Base-by-base conservation (phyloP, 345 rosid genomes). In the Cochlearia excelsa region DNA sequence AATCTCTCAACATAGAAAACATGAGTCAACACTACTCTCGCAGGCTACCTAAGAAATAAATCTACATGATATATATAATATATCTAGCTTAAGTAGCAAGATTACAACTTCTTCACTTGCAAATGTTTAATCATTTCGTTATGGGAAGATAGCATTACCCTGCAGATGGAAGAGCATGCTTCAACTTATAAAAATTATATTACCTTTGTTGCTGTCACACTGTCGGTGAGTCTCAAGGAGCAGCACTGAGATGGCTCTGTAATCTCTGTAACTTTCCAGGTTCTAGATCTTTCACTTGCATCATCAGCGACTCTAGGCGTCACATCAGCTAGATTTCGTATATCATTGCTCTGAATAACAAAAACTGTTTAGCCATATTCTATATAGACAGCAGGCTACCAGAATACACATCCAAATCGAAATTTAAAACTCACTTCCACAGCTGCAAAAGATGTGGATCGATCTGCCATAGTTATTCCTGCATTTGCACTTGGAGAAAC, bases 181-280 rank as follows among this genome's bases (percentile, higher is more conserved):
- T n/a, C n/a, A 35, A 35, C 4, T 3, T 5, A n/a, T 3, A 3
- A 0, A 35, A 35, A 35, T 6, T 35, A 35, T 35, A 35, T 51
- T 80, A 90, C 97, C 90, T 79, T 82, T 65, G 44, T 72, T 55
- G 89, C 79, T 7, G 81, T 57, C 54, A 71, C 65, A 74, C 50
- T 75, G 62, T 87, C 87, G 44, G 82, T 77, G 3, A 90, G 90
- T 75, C 85, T 90, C 59, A 81, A 46, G 49, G 97, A 80, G 31
- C 77, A 82, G 55, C 92, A 83, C 60, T 83, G 95, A 23, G 83
- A 76, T 65, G 80, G 74, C 69, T 90, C 88, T 69, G 73, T 84
- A 54, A 90, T 85, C 80, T 87, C 97, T 57, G 79, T 87, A 51
- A 66, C 68, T 68, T 84, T 80, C 88, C 93, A 83, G 51, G 75